These are phyloP conservation scores for Hortiboletus campestris DNA, from an alignment of 768 basidiomycete genomes.

Conservation along the genomic window DNA sequence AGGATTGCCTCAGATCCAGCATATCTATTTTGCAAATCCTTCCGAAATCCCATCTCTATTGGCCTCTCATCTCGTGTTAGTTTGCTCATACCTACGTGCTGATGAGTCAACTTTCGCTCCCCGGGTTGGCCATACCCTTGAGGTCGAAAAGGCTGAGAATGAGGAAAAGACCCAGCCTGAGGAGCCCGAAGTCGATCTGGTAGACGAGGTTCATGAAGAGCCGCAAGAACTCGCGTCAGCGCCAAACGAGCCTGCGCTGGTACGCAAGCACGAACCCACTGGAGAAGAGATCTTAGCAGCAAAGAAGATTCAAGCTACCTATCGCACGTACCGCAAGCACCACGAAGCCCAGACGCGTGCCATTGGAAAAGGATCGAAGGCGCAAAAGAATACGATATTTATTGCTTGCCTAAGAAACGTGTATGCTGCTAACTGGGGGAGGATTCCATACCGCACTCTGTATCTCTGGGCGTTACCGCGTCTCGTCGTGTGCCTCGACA, in stretches of 20 bases:
- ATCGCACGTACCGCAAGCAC: too few species aligned
- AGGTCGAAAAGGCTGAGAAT: neutral
- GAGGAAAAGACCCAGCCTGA: neutral
- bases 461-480: constrained; percentile 18
- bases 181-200: neutral
- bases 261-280: constrained; percentile 21
- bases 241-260: constrained; percentile 14
- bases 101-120: constrained; percentile 20
- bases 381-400: constrained; percentile 27
- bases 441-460: constrained; percentile 33
- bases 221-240: constrained; percentile 1
- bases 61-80: constrained; percentile 10
- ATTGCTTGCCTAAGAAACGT: constrained; percentile 28
- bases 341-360: neutral
- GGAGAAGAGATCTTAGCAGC: constrained; percentile 11
- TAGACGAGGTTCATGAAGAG: constrained; percentile 15
- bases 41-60: too few species aligned
- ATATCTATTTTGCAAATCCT: too few species aligned
- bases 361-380: constrained; percentile 16
- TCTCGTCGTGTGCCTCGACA: constrained; percentile 41
- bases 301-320: too few species aligned
- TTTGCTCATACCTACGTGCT: constrained; percentile 10
- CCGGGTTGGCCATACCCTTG: neutral
- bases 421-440: constrained; percentile 28
- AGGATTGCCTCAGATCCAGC: too few species aligned